Conservation (phyloP, 305 asterid species). For the Coffea humblotiana region DNA sequence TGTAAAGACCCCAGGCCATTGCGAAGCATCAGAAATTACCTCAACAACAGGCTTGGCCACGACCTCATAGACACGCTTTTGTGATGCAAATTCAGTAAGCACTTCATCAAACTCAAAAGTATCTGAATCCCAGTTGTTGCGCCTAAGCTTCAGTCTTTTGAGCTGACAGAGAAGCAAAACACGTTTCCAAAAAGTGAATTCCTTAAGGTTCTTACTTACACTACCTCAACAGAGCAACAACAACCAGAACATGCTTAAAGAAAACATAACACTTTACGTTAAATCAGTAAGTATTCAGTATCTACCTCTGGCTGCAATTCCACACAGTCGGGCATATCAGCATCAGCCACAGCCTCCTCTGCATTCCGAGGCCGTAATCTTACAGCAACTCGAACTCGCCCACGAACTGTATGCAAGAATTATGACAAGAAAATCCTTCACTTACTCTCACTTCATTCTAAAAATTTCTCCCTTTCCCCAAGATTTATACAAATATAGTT, state of each 20-base stretch:
- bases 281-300: background rate
- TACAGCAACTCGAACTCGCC: constrained; percentile 86
- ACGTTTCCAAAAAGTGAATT: constrained; percentile 2
- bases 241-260: background rate
- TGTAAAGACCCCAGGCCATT: background rate
- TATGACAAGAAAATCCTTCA: background rate
- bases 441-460: background rate
- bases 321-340: constrained; percentile 89
- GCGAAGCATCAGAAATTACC: constrained; percentile 39
- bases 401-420: constrained; percentile 48
- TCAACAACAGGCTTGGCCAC: constrained; percentile 98
- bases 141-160: constrained; percentile 75
- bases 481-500: background rate
- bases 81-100: constrained; percentile 83
- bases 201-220: background rate
- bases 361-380: constrained; percentile 80
- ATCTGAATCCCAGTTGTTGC: constrained; percentile 93
- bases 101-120: constrained; percentile 91
- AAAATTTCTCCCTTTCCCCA: background rate
- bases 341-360: constrained; percentile 74
- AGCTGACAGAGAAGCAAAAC: constrained; percentile 48
- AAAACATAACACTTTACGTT: background rate
- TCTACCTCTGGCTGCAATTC: constrained; percentile 91
- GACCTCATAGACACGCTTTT: constrained; percentile 86
- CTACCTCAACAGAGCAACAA: constrained; percentile 3